A percentile compares a stretch with the other conserved stretches of the same genome.
phyloP scores from a whole-genome alignment of 1,139 yeast genomes.

The Geotrichum macrosporum region DNA sequence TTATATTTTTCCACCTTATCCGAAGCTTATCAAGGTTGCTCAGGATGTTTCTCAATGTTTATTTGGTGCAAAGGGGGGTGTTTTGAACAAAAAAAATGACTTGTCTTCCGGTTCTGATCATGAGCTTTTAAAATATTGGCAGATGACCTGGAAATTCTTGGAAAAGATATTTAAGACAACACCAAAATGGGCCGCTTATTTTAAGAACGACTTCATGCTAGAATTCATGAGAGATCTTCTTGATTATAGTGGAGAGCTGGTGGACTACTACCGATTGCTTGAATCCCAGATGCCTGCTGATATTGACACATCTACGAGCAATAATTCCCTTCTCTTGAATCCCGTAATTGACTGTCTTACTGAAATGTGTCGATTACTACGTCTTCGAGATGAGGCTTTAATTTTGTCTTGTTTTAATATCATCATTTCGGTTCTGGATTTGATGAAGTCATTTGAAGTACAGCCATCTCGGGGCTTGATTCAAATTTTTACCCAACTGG shows the following conservation, averaged over 20 bases:
- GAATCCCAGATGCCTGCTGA: conserved; percentile 40
- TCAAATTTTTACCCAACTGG: conserved; percentile 27
- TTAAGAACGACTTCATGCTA: conserved; percentile 54
- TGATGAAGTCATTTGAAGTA: conserved; percentile 34
- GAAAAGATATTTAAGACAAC: conserved; percentile 66
- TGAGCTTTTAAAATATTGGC: conserved; percentile 53
- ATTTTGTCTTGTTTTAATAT: conserved; percentile 69
- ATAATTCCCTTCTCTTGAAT: conserved; percentile 29
- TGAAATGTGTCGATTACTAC: conserved; percentile 68
- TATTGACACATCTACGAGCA: conserved; percentile 22
- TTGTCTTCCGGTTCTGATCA: conserved; percentile 28
- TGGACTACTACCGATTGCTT: conserved; percentile 61
- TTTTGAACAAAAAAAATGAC: conserved; percentile 36
- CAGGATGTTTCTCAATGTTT: conserved; percentile 68
- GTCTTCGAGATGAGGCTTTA: conserved; percentile 73
- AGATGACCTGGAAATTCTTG: conserved; percentile 62
- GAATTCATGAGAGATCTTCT: conserved; percentile 85
- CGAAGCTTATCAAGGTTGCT: conserved; percentile 65
- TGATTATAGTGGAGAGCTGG: conserved; percentile 65
- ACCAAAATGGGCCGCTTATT: conserved; percentile 63
- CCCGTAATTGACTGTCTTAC: conserved; percentile 32
- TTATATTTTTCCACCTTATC: conserved; percentile 66
- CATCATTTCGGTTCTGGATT: conserved; percentile 44
- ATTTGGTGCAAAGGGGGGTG: conserved; percentile 63
- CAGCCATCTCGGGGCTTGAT: conserved; percentile 29